A percentile compares a stretch with the other conserved stretches of the same genome.
These are phyloP conservation scores for Porpolomopsis calyptriformis DNA, from an alignment of 768 basidiomycete genomes.

Conservation along the genomic window DNA sequence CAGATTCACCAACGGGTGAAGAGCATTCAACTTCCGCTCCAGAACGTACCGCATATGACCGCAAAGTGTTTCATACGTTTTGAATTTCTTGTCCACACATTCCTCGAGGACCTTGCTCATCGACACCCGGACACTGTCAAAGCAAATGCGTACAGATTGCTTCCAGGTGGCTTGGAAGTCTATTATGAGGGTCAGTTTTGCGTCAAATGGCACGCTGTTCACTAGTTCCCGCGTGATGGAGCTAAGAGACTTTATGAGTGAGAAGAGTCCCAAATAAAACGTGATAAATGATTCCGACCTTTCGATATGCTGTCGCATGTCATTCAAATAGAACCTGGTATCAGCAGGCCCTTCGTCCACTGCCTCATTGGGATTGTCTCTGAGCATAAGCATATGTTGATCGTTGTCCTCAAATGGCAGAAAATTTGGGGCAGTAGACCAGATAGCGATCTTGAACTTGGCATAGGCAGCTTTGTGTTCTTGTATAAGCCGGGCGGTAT, in stretches of 20 bases:
- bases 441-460: constrained; percentile 22
- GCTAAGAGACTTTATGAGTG: constrained; percentile 12
- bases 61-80: constrained; percentile 27
- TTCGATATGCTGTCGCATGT: no score
- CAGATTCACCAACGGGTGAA: no score
- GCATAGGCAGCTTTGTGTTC: constrained; percentile 19
- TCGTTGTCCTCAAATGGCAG: constrained; percentile 14
- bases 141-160: constrained; percentile 15
- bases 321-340: no score
- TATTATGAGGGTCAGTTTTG: constrained; percentile 25
- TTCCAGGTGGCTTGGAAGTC: constrained; percentile 24
- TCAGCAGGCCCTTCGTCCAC: constrained; percentile 15
- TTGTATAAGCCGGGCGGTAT: constrained; percentile 21
- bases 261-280: no score
- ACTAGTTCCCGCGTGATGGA: constrained; percentile 30
- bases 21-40: no score
- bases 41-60: constrained; percentile 23
- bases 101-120: constrained; percentile 22
- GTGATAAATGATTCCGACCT: no score
- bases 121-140: constrained; percentile 15
- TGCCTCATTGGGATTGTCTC: constrained; percentile 9
- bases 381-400: constrained; percentile 1
- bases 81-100: constrained; percentile 27
- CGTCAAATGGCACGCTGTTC: constrained; percentile 27
- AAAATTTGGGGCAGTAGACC: constrained; percentile 27